Percentiles rank a stretch among this genome's conserved stretches.
Evolutionary conservation across 2,329 filamentous ascomycete species (phyloP).

Genomic region (Calonectria pseudoreteaudii): DNA sequence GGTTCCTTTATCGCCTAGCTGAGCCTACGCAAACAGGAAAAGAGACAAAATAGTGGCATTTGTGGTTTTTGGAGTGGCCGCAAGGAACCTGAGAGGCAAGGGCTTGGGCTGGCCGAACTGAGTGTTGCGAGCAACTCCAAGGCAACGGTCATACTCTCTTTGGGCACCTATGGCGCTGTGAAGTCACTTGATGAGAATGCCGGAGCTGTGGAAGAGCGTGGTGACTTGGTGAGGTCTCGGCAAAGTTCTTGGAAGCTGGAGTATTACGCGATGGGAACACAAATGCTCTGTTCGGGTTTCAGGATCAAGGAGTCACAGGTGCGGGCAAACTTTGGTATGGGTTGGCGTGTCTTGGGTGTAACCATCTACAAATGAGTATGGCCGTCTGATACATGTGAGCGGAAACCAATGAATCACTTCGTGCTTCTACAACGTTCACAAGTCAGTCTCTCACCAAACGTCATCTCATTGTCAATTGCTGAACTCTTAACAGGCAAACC

Average conservation of each 20-base stretch:
- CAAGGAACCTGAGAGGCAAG: background rate
- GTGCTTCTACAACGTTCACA: background rate
- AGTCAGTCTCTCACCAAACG: background rate
- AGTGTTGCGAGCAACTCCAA: no score
- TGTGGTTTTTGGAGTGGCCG: no score
- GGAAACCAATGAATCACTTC: background rate
- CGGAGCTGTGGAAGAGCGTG: background rate
- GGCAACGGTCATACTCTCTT: no score
- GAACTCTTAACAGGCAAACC: background rate
- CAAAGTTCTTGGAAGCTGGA: background rate
- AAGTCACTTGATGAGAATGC: background rate
- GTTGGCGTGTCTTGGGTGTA: background rate
- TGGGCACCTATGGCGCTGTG: background rate
- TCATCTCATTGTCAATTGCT: background rate
- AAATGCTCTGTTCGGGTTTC: background rate
- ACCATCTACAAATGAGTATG: background rate
- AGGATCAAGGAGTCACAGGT: background rate
- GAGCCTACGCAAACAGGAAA: no score
- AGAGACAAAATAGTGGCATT: no score
- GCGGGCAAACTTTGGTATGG: background rate
- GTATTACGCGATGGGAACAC: background rate
- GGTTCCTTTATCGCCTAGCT: no score
- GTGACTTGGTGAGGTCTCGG: background rate
- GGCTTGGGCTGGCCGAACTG: no score
- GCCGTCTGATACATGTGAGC: background rate